These are phyloP conservation scores for Ambrosiella beaveri DNA, from an alignment of 2,329 filamentous ascomycete genomes.

Conservation along the genomic window DNA sequence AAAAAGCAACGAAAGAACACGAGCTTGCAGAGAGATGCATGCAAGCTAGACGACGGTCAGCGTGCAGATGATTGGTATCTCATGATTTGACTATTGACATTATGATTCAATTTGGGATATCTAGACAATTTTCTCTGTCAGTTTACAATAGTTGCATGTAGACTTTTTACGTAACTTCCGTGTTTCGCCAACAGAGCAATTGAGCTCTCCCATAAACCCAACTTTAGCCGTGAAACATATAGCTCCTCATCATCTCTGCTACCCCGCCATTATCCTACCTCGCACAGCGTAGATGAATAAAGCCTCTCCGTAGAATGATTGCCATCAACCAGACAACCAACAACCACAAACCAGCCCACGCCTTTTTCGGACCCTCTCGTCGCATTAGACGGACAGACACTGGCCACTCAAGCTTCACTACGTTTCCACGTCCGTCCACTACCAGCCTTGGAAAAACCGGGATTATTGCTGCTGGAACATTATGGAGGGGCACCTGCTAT, in stretches of 20 bases:
- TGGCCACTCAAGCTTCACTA: conserved; percentile 1
- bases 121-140: too few species aligned
- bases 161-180: not conserved
- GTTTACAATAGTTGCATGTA: too few species aligned
- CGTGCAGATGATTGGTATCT: not conserved
- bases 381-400: not conserved
- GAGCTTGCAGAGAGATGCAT: not conserved
- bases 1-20: conserved; percentile 5
- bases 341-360: not conserved
- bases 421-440: conserved; percentile 6
- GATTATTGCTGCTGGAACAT: not conserved
- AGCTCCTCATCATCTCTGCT: not conserved
- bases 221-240: not conserved
- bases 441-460: not conserved
- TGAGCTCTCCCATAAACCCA: not conserved
- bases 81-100: not conserved
- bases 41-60: not conserved
- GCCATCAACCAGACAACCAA: not conserved
- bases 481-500: not conserved
- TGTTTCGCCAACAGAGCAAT: not conserved
- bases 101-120: too few species aligned
- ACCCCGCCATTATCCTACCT: conserved; percentile 3
- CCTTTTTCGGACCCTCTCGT: not conserved
- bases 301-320: too few species aligned
- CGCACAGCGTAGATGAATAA: not conserved